Base-by-base conservation (phyloP, 257 asterid genomes). In the Solanum chilense region DNA sequence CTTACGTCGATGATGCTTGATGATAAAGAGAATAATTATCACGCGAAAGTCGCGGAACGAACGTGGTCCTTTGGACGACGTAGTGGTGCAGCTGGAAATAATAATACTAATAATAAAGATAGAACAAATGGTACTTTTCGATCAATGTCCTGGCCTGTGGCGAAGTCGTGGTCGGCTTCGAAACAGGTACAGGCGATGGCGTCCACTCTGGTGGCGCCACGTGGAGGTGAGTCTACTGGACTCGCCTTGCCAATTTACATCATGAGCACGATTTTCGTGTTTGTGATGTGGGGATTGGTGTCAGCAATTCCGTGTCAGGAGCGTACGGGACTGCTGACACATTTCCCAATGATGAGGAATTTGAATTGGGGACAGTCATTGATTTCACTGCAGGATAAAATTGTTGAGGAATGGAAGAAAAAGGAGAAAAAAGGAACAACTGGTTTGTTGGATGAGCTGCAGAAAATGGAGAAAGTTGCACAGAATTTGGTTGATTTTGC, bases 241-340 rank as follows among this genome's bases (percentile, higher is more conserved):
- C 83, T 93, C 56, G 94, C 96, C 9, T 35, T 92, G 70, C 94
- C 99, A 21, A 92, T 94, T 4, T 95, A 94, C 31, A 84, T 92
- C 0, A 93, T 95, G 94, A 93, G 92, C 89, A 89, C 92, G 21
- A 85, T 93, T 1, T 42, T 95, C 1, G 95, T 97, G 25, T 93
- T 97, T 21, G 96, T 93, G 66, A 92, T 95, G 98, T 95, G 98
- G 99, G 92, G 95, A 2, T 25, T 97, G 31, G 99, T 97, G 86
- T 94, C 98, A 0, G 99, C 98, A 6, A 86, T 97, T 16, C 99
- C 98, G 0, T 97, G 99, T 58, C 98, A 95, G 52, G 99, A 95
- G 39, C 78, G 99, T 29, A 91, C 87, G 2, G 98, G 99, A 58
- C 83, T 97, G 1, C 25, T 90, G 35, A 87, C 93, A 10, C 98